Base-by-base conservation (phyloP, 2,329 filamentous ascomycete genomes). In the Botryotinia calthae region DNA sequence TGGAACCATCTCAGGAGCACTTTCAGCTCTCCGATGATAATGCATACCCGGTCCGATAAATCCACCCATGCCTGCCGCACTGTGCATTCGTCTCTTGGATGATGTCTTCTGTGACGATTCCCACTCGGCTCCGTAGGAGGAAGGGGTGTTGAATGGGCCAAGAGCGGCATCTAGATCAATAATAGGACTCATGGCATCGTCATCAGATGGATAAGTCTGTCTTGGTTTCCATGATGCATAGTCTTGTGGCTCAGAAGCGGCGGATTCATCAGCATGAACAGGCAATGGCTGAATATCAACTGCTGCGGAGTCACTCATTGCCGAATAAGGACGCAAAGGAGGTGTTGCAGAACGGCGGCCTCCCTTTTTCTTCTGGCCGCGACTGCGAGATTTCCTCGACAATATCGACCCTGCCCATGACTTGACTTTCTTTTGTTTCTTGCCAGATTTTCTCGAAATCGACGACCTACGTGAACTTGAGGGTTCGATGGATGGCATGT, bases 111-210 rank as follows among this genome's bases (percentile, higher is more conserved):
- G 89, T 12, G 89, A 90, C 2, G 89, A 88, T 74, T 91, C 89
- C 86, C 90, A 92, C 74, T 90, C 89, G 3, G 87, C 84, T 73
- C 90, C 90, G 18, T 85, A 85, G 46, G 84, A 85, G 2, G 90
- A 84, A 40, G 93, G 92, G 0, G 94, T 97, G 78, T 97, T 96
- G 82, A 97, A 97, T 0, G 95, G 94, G 2, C 94, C 95, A 1
- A 98, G 86, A 40, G 95, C 96, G 28, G 95, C 95, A 83, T 99
- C 96, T 59, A 99, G 85, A 81, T 99, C 96, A 75, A 99, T 97
- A 81, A 98, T 91, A 12, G 93, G 91, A 79, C 90, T 93, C 70
- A 91, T 87, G 4, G 88, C 81, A 73, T 97, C 93, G 64, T 90
- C 88, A 14, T 89, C 86, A 3, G 81, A 82, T 59, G 77, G 82